Conservation (phyloP, 1,139 yeast genomes). For the Kazachstania sp. region DNA sequence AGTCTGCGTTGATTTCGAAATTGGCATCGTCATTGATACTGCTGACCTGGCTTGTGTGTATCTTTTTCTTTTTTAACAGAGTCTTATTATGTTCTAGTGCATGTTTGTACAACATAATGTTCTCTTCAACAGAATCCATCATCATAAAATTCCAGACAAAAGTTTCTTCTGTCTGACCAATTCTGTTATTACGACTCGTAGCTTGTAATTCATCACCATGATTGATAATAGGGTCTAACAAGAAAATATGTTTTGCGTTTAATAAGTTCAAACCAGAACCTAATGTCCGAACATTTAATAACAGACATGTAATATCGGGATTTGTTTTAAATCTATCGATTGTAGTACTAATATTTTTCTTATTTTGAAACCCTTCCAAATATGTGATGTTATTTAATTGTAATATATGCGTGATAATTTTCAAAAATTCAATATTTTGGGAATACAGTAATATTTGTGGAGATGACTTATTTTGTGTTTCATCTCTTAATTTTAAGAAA, state of each 20-base stretch:
- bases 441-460: conserved; percentile 75
- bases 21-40: conserved; percentile 9
- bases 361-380: conserved; percentile 28
- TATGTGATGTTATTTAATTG: conserved; percentile 47
- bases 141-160: conserved; percentile 89
- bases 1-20: conserved; percentile 20
- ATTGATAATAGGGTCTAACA: conserved; percentile 89
- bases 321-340: conserved; percentile 62
- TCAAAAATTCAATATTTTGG: conserved; percentile 75
- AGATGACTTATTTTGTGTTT: conserved; percentile 35
- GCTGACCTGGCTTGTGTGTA: conserved; percentile 8
- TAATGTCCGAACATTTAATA: conserved; percentile 76
- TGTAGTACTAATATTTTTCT: conserved; percentile 18
- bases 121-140: conserved; percentile 81
- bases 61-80: background rate
- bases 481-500: conserved; percentile 51
- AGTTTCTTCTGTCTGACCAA: conserved; percentile 75
- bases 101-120: conserved; percentile 46
- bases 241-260: conserved; percentile 82
- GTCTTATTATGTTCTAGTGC: conserved; percentile 16
- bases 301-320: conserved; percentile 63
- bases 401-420: conserved; percentile 60
- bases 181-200: conserved; percentile 81
- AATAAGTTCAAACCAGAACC: conserved; percentile 85
- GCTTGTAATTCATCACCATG: conserved; percentile 85